Percentiles rank a stretch among this genome's conserved stretches.
Conservation (phyloP, 768 basidiomycete species). For the Mycena latifolia region DNA sequence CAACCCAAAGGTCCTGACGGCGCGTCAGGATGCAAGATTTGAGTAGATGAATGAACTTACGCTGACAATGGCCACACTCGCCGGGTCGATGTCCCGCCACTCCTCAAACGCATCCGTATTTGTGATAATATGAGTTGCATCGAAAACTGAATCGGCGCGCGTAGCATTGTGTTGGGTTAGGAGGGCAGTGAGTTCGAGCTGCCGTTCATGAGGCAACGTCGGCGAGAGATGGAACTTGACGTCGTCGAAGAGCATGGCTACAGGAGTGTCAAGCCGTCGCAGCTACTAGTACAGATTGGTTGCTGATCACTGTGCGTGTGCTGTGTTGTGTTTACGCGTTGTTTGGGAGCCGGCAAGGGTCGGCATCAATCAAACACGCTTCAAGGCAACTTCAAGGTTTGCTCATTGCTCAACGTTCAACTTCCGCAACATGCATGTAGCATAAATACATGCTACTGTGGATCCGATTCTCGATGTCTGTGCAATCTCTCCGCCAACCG, state of each 20-base stretch:
- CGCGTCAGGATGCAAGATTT: background rate
- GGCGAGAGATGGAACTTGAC: constrained; percentile 54
- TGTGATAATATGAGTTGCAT: constrained; percentile 58
- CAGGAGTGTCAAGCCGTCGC: background rate
- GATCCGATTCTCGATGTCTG: no score
- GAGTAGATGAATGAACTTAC: constrained; percentile 2
- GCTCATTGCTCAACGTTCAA: no score
- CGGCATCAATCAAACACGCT: background rate
- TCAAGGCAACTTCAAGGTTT: no score
- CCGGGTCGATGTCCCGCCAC: constrained; percentile 43
- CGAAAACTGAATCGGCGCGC: constrained; percentile 34
- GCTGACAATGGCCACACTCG: constrained; percentile 6
- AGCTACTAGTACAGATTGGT: background rate
- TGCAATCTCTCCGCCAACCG: no score
- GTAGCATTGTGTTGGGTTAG: constrained; percentile 53
- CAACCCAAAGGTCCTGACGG: constrained; percentile 31
- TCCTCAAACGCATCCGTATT: constrained; percentile 55
- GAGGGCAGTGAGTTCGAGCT: constrained; percentile 45
- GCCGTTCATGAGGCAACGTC: constrained; percentile 45
- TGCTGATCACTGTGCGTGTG: background rate
- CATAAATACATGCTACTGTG: no score
- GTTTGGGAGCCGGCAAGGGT: background rate
- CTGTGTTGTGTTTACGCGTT: constrained; percentile 13
- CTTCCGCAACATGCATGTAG: no score
- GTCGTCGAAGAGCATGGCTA: constrained; percentile 44